A percentile compares a stretch with the other conserved stretches of the same genome.
Conservation (phyloP, 2,329 filamentous ascomycete species). For the Apiospora phragmitis region DNA sequence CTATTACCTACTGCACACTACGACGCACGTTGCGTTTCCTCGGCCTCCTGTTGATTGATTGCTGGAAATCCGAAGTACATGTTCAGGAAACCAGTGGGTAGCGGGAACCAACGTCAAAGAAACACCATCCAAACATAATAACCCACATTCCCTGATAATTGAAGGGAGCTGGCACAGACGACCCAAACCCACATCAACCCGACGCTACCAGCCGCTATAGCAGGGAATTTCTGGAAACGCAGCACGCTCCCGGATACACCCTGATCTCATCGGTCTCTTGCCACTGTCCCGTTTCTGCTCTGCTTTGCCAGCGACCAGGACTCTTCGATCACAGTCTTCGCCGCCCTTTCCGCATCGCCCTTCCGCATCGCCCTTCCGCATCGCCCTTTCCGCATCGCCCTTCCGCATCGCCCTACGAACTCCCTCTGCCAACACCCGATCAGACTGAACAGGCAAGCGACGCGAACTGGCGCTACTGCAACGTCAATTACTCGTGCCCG, state of each 20-base stretch:
- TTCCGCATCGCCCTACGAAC: neutral
- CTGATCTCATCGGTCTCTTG: neutral
- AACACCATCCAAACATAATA: neutral
- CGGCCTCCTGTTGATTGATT: neutral
- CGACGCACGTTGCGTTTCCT: neutral
- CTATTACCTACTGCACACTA: neutral
- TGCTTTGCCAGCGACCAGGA: neutral
- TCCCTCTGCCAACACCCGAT: neutral
- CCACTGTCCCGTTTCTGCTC: neutral
- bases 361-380: neutral
- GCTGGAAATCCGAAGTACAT: neutral
- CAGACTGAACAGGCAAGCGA: neutral
- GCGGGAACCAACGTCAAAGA: neutral
- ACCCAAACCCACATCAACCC: neutral
- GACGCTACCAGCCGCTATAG: slow-evolving; percentile 6
- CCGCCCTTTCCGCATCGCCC: no score
- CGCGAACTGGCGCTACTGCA: neutral
- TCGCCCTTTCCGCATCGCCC: no score
- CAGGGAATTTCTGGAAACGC: neutral
- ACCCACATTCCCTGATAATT: neutral
- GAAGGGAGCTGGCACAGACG: slow-evolving; percentile 5
- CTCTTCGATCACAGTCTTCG: neutral
- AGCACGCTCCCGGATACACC: neutral
- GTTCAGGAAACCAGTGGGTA: neutral
- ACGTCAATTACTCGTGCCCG: slow-evolving; percentile 7